These are phyloP conservation scores for Fusarium nanum DNA, from an alignment of 2,329 filamentous ascomycete genomes.

Conservation along the genomic window DNA sequence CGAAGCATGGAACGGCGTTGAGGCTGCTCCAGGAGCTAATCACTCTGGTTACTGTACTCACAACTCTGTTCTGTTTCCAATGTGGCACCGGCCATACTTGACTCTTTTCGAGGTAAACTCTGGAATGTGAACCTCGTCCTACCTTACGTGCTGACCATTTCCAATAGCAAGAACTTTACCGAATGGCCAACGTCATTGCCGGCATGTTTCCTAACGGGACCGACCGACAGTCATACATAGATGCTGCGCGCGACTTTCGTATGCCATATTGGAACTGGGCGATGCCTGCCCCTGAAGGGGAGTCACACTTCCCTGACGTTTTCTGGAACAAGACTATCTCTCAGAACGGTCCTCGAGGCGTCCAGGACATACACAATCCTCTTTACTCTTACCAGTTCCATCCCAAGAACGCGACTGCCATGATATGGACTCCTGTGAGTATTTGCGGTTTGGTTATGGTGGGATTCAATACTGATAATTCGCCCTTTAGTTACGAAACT, in stretches of 20 bases:
- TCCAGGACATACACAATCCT: constrained; percentile 69
- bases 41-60: constrained; percentile 81
- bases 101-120: constrained; percentile 65
- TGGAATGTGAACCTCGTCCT: background rate
- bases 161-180: constrained; percentile 53
- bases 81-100: constrained; percentile 88
- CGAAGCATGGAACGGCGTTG: constrained; percentile 64
- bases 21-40: constrained; percentile 62
- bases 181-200: constrained; percentile 58
- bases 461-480: background rate
- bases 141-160: constrained; percentile 27
- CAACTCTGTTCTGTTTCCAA: constrained; percentile 77
- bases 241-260: constrained; percentile 63
- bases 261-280: constrained; percentile 73
- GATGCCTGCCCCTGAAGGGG: constrained; percentile 58
- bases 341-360: constrained; percentile 67
- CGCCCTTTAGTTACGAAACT: constrained; percentile 64
- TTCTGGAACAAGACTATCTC: constrained; percentile 63
- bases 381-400: constrained; percentile 71
- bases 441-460: accelerated
- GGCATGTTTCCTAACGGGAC: constrained; percentile 59
- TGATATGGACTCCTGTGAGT: constrained; percentile 70
- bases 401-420: constrained; percentile 67
- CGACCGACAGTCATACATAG: constrained; percentile 61
- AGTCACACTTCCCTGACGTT: constrained; percentile 59